These are phyloP conservation scores for Fusarium lateritium DNA, from an alignment of 2,329 filamentous ascomycete species.

Conservation along the genomic window DNA sequence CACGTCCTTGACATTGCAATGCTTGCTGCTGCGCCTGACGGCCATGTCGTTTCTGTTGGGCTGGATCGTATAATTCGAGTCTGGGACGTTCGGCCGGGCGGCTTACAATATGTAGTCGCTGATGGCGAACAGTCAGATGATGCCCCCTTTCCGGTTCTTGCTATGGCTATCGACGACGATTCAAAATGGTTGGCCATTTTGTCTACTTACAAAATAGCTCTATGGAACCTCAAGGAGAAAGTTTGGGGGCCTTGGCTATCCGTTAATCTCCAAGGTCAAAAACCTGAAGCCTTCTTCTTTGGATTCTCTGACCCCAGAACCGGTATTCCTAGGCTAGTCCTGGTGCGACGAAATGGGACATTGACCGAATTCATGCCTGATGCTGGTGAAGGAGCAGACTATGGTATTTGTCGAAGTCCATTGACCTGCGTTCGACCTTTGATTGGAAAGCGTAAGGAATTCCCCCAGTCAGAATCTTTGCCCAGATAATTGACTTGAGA, in stretches of 20 bases:
- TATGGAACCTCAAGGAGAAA: slow-evolving; percentile 75
- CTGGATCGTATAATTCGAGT: slow-evolving; percentile 78
- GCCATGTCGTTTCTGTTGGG: slow-evolving; percentile 77
- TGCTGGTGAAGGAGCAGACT: slow-evolving; percentile 57
- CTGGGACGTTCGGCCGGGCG: slow-evolving; percentile 71
- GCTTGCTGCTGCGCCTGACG: slow-evolving; percentile 73
- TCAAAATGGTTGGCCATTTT: slow-evolving; percentile 78
- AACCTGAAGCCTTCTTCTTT: slow-evolving; percentile 76
- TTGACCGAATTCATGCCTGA: slow-evolving; percentile 71
- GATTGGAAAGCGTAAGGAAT: slow-evolving; percentile 60
- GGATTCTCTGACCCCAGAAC: slow-evolving; percentile 56
- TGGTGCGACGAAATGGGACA: slow-evolving; percentile 75
- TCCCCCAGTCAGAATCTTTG: not conserved
- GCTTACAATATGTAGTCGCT: slow-evolving; percentile 59
- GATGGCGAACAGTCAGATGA: slow-evolving; percentile 58
- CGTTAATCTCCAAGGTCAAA: slow-evolving; percentile 67
- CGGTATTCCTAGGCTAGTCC: slow-evolving; percentile 64
- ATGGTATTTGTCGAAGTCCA: slow-evolving; percentile 66
- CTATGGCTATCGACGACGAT: slow-evolving; percentile 74
- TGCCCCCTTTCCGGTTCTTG: slow-evolving; percentile 71
- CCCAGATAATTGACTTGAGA: not conserved
- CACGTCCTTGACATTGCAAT: slow-evolving; percentile 80
- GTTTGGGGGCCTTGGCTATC: slow-evolving; percentile 69
- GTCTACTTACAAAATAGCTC: slow-evolving; percentile 68
- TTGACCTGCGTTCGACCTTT: slow-evolving; percentile 66